Evolutionary conservation across 1,139 yeast genomes (phyloP).

Genomic region (Komagataea norvegica): DNA sequence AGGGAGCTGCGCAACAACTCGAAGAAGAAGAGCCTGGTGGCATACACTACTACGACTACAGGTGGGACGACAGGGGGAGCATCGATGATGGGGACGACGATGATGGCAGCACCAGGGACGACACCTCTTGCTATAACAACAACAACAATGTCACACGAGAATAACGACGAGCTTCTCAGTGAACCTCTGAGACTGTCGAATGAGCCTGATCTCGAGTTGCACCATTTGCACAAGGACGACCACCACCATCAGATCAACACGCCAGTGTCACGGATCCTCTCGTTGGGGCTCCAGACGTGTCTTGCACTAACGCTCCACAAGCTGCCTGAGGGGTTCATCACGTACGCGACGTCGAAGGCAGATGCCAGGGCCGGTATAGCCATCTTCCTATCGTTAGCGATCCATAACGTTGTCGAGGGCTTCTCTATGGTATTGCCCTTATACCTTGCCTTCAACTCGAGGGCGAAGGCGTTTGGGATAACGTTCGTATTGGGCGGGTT

Average conservation of each 20-base stretch:
- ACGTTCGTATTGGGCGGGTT: slow-evolving; percentile 72
- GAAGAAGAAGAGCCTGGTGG: slow-evolving; percentile 20
- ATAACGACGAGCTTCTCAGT: not conserved
- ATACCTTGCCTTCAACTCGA: slow-evolving; percentile 62
- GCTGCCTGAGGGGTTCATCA: slow-evolving; percentile 90
- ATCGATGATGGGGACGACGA: no score
- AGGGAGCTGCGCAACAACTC: slow-evolving; percentile 13
- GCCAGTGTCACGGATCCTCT: slow-evolving; percentile 67
- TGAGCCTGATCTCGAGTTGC: slow-evolving; percentile 21
- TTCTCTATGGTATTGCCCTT: slow-evolving; percentile 90
- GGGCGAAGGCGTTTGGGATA: slow-evolving; percentile 60
- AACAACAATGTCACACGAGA: no score
- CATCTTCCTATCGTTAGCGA: slow-evolving; percentile 75
- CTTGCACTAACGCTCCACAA: slow-evolving; percentile 86
- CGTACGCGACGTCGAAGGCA: slow-evolving; percentile 74
- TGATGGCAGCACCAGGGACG: not conserved
- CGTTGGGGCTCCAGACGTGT: slow-evolving; percentile 88
- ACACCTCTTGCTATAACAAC: no score
- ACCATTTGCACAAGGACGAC: slow-evolving; percentile 23
- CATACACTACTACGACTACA: slow-evolving; percentile 12
- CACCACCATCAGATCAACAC: slow-evolving; percentile 84
- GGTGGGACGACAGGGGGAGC: no score
- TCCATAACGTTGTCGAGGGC: slow-evolving; percentile 95
- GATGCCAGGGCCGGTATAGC: slow-evolving; percentile 70
- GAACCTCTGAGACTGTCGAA: slow-evolving; percentile 13